Percentiles rank a stretch among this genome's conserved stretches.
Conservation (phyloP, 345 rosid genomes). For the Eucalyptus tenuipes region DNA sequence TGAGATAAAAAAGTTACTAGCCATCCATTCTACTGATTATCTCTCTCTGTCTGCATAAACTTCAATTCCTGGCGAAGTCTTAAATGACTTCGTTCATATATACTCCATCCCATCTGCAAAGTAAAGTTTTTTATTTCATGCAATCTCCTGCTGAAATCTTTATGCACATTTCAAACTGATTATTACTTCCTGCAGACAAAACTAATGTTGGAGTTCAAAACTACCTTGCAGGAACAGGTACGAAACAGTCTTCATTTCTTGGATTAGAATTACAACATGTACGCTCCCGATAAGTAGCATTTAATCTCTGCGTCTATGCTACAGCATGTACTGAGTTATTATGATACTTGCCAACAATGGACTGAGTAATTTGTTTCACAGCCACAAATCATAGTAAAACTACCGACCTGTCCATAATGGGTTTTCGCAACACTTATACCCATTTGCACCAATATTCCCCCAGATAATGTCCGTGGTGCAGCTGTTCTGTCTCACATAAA, state of each 20-base stretch:
- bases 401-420: not conserved
- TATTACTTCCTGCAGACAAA: slow-evolving; percentile 5
- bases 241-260: not conserved
- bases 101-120: not conserved
- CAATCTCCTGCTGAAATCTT: not conserved
- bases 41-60: not conserved
- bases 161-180: not conserved
- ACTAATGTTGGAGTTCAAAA: slow-evolving; percentile 3
- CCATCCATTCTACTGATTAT: not conserved
- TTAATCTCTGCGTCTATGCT: not conserved
- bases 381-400: not conserved
- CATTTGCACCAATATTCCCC: not conserved
- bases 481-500: not conserved
- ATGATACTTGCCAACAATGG: not conserved
- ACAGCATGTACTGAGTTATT: not conserved
- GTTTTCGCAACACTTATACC: not conserved
- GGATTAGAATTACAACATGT: not conserved
- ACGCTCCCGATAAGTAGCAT: not conserved
- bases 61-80: not conserved
- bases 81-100: not conserved
- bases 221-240: slow-evolving; percentile 20
- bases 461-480: not conserved
- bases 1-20: not conserved
- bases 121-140: not conserved
- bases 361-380: not conserved